Conservation (phyloP, 2,329 filamentous ascomycete genomes). For the Clonostachys rosea region DNA sequence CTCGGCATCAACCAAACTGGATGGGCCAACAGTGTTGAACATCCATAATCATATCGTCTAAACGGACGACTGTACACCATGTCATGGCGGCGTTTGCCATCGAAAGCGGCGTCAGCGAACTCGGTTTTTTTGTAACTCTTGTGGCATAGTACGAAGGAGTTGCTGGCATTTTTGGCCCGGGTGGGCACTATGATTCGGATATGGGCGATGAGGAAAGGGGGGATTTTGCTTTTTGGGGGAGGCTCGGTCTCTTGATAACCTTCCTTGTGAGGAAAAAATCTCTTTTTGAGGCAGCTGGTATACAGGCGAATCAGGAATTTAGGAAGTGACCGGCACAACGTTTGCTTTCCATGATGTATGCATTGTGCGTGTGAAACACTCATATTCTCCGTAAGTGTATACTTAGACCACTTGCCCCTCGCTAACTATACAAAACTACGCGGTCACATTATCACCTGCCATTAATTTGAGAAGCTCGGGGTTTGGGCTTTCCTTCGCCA, state of each 20-base stretch:
- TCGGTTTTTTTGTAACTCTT: constrained; percentile 10
- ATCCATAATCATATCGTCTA: constrained; percentile 6
- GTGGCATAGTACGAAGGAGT: constrained; percentile 13
- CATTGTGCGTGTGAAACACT: too few relatives aligned
- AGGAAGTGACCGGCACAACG: too few relatives aligned
- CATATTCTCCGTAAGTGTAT: too few relatives aligned
- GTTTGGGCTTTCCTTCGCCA: background rate
- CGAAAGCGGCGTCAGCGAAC: constrained; percentile 13
- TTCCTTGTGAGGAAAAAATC: background rate
- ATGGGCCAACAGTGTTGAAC: background rate
- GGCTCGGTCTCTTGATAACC: background rate
- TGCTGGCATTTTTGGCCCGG: constrained; percentile 8
- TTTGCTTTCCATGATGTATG: too few relatives aligned
- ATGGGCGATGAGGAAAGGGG: background rate
- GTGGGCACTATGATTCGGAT: background rate
- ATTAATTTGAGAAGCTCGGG: too few relatives aligned
- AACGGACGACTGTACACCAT: constrained; percentile 29
- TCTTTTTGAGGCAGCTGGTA: background rate
- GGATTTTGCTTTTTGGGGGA: background rate
- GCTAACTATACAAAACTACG: too few relatives aligned
- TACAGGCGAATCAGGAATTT: background rate
- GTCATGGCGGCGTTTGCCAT: constrained; percentile 31
- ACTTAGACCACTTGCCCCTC: too few relatives aligned
- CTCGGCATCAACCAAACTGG: constrained; percentile 11
- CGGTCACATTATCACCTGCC: too few relatives aligned